Base-by-base conservation (phyloP, 208 protist genomes). In the Crithidia brevicula region DNA sequence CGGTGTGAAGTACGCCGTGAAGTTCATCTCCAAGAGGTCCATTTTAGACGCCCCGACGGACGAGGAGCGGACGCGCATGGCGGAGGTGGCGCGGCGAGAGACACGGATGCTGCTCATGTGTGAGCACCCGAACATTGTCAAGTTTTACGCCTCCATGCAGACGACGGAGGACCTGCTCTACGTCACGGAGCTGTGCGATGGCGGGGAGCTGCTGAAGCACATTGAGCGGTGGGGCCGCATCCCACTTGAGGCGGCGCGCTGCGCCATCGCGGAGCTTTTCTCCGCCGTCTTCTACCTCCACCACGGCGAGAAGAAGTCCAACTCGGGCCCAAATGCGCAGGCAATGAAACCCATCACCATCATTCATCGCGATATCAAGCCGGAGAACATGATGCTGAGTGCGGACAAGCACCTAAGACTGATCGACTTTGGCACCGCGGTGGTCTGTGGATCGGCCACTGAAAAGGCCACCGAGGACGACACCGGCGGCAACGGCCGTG, bases 241-340 rank as follows among this genome's bases (percentile, higher is more conserved):
- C 57, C 89, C 92, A 3, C 82, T 96, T 58, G 89, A 96, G 40
- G 92, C 92, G 10, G 78, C 85, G 10, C 77, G 92, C 52, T 81
- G 88, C 73, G 82, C 83, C 64, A 95, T 95, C 30, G 94, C 97
- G 13, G 97, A 99, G 76, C 80, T 99, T 23, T 89, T 98, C 50
- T 88, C 97, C 25, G 97, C 96, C 7, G 70, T 99, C 10, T 97
- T 98, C 63, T 98, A 98, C 68, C 79, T 99, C 15, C 98, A 99
- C 80, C 60, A 88, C 69, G 88, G 89, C 30, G 77, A 88, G 22
- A 96, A 94, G 66, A 74, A 71, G n/a, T 67, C 47, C 28, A 61
- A 34, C 46, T 36, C 66, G 20, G 50, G 38, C 4, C 61, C 73
- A 20, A 56, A 40, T 10, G 73, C 53, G 36, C 46, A 40, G 3